Evolutionary conservation across 164 flowering plant genomes (phyloP).

Genomic region (Pachysandra terminalis): DNA sequence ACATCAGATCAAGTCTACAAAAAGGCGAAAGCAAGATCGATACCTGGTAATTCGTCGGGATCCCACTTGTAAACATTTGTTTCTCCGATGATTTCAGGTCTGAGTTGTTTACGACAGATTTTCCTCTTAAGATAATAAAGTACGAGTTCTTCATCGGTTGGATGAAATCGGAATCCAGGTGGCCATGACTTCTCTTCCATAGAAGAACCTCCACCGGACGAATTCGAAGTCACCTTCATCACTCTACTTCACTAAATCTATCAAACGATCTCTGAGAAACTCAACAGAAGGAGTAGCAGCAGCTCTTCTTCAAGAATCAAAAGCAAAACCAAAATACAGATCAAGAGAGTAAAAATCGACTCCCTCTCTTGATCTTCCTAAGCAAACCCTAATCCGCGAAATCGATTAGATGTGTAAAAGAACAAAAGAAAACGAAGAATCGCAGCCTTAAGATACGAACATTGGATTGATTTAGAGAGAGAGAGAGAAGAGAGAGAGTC

Average conservation of each 20-base stretch:
- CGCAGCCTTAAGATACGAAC: too few relatives aligned
- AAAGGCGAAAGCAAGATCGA: background rate
- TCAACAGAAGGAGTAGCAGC: too few relatives aligned
- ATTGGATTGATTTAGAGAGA: too few relatives aligned
- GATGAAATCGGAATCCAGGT: conserved; percentile 36
- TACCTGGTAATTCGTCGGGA: conserved; percentile 39
- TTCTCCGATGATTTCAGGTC: conserved; percentile 23
- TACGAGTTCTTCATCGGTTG: conserved; percentile 35
- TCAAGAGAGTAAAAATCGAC: too few relatives aligned
- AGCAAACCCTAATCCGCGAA: too few relatives aligned
- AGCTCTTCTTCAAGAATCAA: too few relatives aligned
- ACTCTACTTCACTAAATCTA: background rate
- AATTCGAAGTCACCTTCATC: background rate
- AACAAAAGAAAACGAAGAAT: too few relatives aligned
- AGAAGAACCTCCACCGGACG: background rate
- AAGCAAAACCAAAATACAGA: too few relatives aligned
- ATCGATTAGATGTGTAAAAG: too few relatives aligned
- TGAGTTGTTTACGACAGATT: conserved; percentile 21
- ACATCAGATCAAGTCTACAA: background rate
- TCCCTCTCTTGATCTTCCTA: too few relatives aligned
- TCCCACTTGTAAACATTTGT: conserved; percentile 33
- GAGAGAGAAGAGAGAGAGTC: too few relatives aligned
- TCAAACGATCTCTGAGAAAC: too few relatives aligned
- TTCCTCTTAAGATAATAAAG: conserved; percentile 33
- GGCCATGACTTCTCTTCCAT: conserved; percentile 26